Percentiles rank a stretch among this genome's conserved stretches.
These are phyloP conservation scores for Melocanna baccifera DNA, from an alignment of 176 grass and related monocot genomes.

Conservation along the genomic window DNA sequence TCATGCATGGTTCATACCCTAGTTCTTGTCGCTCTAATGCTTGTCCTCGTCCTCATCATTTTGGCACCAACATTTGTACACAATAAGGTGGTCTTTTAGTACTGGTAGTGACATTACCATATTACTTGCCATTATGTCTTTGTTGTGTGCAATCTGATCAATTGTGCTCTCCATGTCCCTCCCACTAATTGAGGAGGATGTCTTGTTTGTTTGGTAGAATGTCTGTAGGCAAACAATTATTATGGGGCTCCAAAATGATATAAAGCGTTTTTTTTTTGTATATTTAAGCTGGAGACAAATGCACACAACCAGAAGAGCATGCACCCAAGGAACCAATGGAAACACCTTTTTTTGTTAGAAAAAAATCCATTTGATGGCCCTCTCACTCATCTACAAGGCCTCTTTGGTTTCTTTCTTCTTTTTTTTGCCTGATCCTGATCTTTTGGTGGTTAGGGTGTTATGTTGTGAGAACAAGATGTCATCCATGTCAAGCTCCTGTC, in stretches of 20 bases:
- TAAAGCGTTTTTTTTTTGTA: not conserved
- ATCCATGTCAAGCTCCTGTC: conserved; percentile 14
- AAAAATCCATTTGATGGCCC: not conserved
- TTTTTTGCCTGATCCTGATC: not conserved
- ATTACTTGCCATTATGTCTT: not conserved
- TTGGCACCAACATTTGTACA: conserved; percentile 2
- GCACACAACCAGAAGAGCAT: not conserved
- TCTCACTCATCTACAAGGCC: not conserved
- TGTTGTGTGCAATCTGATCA: not conserved
- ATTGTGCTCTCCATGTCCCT: not conserved
- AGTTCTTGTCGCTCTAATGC: not conserved
- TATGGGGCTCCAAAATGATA: conserved; percentile 21
- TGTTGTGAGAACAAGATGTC: not conserved
- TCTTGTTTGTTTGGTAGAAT: conserved; percentile 21
- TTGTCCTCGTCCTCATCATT: conserved; percentile 31
- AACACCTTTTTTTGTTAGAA: not conserved
- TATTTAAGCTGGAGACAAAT: not conserved
- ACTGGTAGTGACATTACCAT: not conserved
- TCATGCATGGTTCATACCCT: not conserved
- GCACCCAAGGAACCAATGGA: not conserved
- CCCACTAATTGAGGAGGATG: not conserved
- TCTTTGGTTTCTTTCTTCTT: too few species aligned
- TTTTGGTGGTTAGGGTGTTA: conserved; percentile 35
- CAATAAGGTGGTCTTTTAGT: conserved; percentile 20
- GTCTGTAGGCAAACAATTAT: conserved; percentile 31